Evolutionary conservation across 169 alveolate species (phyloP).

Genomic region (Cryptosporidium ryanae): DNA sequence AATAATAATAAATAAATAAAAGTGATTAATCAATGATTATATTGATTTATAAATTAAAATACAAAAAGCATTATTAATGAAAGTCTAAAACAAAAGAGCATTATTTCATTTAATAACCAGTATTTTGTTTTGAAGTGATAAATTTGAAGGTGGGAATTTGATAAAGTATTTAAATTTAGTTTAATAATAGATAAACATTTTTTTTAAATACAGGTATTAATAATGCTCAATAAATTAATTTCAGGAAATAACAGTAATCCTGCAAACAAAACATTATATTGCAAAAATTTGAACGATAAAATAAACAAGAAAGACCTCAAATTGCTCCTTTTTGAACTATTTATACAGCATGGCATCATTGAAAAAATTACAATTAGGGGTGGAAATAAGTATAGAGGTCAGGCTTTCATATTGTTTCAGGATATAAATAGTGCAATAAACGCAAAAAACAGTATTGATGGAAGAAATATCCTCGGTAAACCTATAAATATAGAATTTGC

Average conservation of each 20-base stretch:
- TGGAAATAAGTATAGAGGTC: slow-evolving; percentile 50
- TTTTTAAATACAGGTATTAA: not conserved
- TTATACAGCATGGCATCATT: slow-evolving; percentile 47
- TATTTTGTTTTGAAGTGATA: too few species aligned
- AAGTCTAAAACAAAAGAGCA: too few species aligned
- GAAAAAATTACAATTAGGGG: slow-evolving; percentile 64
- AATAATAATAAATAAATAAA: too few species aligned
- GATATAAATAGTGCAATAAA: slow-evolving; percentile 46
- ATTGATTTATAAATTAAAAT: too few species aligned
- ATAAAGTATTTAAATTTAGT: too few species aligned
- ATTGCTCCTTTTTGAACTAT: slow-evolving; percentile 38
- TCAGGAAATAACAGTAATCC: slow-evolving; percentile 37
- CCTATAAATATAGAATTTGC: slow-evolving; percentile 60
- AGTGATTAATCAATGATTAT: too few species aligned
- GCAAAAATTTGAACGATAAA: slow-evolving; percentile 64
- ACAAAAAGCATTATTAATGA: too few species aligned
- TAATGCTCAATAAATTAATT: slow-evolving; percentile 50
- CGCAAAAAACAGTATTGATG: slow-evolving; percentile 50
- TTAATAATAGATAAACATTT: too few species aligned
- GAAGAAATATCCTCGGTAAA: slow-evolving; percentile 36
- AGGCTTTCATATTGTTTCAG: slow-evolving; percentile 57
- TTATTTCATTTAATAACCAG: too few species aligned
- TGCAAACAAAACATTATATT: slow-evolving; percentile 58
- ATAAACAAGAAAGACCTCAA: slow-evolving; percentile 46
- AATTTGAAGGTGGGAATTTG: too few species aligned